A percentile compares a stretch with the other conserved stretches of the same genome.
These are phyloP conservation scores for Taphrina populina DNA, from an alignment of 1,139 yeast species.

Conservation along the genomic window DNA sequence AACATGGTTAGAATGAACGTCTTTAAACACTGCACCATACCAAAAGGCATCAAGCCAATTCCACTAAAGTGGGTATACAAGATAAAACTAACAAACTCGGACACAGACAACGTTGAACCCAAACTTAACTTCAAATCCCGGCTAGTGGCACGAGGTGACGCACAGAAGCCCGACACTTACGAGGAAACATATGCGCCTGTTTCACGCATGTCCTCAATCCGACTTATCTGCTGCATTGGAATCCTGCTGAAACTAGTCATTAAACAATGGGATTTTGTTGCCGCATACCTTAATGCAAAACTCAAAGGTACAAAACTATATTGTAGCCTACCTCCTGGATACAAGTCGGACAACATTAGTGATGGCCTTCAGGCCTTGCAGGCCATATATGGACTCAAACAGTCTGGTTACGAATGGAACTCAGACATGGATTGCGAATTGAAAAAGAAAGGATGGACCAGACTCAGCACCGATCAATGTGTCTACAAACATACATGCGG, in stretches of 20 bases:
- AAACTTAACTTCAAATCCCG: background rate
- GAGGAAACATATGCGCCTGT: conserved; percentile 1
- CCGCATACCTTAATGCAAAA: background rate
- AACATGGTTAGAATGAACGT: too few species aligned
- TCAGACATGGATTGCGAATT: background rate
- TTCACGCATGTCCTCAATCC: background rate
- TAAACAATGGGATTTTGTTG: background rate
- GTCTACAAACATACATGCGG: background rate
- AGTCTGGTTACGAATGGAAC: conserved; percentile 22
- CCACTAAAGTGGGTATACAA: background rate
- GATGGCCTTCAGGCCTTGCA: background rate
- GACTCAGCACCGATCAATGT: conserved; percentile 1
- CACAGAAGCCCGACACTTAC: background rate
- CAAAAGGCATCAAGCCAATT: background rate
- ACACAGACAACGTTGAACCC: too few species aligned
- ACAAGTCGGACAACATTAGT: background rate
- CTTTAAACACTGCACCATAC: too few species aligned
- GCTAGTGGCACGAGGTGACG: background rate
- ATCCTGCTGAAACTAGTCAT: background rate
- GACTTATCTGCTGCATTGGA: background rate
- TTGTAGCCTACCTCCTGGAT: background rate
- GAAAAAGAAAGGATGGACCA: background rate
- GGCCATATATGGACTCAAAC: conserved; percentile 21
- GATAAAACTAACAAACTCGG: background rate
- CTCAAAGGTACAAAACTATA: background rate